Evolutionary conservation across 2,329 filamentous ascomycete species (phyloP).

Genomic region (Penicillium psychrosexuale): DNA sequence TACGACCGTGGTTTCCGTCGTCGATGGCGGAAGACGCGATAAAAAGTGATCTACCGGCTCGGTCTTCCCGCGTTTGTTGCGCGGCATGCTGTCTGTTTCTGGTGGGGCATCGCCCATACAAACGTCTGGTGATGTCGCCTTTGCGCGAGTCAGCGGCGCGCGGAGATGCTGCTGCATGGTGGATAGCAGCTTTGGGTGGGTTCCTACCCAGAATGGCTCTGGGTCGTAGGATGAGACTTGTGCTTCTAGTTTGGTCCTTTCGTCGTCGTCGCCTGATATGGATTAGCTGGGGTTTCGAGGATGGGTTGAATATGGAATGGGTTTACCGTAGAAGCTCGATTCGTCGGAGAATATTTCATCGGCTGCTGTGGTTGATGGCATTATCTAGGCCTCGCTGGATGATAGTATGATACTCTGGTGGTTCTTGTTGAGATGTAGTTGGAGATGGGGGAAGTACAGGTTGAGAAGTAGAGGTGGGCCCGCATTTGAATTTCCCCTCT

Average conservation of each 20-base stretch:
- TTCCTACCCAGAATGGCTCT: slow-evolving; percentile 49
- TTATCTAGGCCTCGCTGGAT: neutral
- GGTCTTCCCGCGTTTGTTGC: slow-evolving; percentile 36
- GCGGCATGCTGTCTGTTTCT: slow-evolving; percentile 1
- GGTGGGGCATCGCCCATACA: neutral
- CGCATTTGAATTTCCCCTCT: neutral
- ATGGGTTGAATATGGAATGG: neutral
- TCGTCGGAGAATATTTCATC: slow-evolving; percentile 42
- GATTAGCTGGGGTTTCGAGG: neutral
- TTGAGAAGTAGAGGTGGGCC: neutral
- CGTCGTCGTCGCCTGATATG: slow-evolving; percentile 55
- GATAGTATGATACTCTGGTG: neutral
- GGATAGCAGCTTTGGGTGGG: slow-evolving; percentile 30
- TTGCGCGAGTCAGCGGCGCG: neutral
- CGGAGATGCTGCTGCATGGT: slow-evolving; percentile 29
- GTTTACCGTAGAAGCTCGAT: slow-evolving; percentile 46
- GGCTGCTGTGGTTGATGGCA: neutral
- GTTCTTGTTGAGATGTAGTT: neutral
- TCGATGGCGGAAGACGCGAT: slow-evolving; percentile 63
- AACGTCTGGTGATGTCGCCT: neutral
- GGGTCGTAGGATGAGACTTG: slow-evolving; percentile 53
- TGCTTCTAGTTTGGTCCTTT: slow-evolving; percentile 49
- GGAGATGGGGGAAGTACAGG: neutral
- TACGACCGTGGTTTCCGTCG: slow-evolving; percentile 47
- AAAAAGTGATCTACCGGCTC: slow-evolving; percentile 67